Evolutionary conservation across 2,329 filamentous ascomycete species (phyloP), one percentile per base, ranked within the genome.

Genomic region (Cercospora nicotianae): DNA sequence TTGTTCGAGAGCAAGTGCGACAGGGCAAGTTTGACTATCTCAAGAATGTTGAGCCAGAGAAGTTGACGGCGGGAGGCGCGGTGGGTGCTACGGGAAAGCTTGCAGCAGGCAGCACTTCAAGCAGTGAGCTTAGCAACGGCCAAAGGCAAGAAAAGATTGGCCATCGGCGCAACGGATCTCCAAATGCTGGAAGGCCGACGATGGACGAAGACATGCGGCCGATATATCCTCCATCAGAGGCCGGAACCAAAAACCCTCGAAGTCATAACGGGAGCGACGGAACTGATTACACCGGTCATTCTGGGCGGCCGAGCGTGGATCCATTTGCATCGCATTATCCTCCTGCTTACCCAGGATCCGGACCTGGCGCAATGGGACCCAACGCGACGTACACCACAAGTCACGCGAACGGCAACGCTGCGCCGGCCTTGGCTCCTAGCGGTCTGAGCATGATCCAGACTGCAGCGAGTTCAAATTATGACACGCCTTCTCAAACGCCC

Each of bases 251-350:
- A 77, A 94, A 93, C 72, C 90, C 90, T 61, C 85, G 88, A 73
- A 95, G 92, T 75, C 92, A 96, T 77, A 96, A 94, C 74, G 93
- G 93, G 69, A 97, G 94, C 81, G 94, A 97, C 79, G 94, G 93
- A 69, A 97, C 95, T 60, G 94, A 96, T 75, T 96, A 93, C 79
- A 96, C 93, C 23, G 83, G 79, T 60, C 81, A 82, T 59, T 78
- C 79, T 42, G 82, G 80, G 45, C 33, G 69, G 69, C 74, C 80
- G 31, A 75, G 73, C 67, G 72, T 79, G 33, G 77, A 79, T 33
- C 73, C 75, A 60, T 81, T 82, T 48, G 62, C 48, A n/a, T 64
- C 62, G 23, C 62, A 64, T 30, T 82, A 79, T 69, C 81, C 77
- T 33, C 75, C 75, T 30, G 70, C 75, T n/a, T 71, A 69, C 63